These are phyloP conservation scores for Colletotrichum sp. DNA, from an alignment of 2,329 filamentous ascomycete species.

Conservation along the genomic window DNA sequence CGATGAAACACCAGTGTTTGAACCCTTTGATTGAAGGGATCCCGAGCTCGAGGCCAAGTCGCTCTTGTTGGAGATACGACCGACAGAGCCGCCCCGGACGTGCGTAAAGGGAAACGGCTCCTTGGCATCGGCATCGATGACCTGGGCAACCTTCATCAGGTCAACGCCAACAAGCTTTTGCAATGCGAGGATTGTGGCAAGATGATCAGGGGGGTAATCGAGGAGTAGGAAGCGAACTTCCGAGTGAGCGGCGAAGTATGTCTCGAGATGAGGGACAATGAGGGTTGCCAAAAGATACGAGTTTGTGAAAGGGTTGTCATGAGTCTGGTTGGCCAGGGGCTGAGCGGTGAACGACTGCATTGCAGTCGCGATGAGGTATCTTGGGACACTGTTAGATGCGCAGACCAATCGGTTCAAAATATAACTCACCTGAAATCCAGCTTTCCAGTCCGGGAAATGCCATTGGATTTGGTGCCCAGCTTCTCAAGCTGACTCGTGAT, in stretches of 20 bases:
- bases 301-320: constrained; percentile 59
- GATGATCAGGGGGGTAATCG: constrained; percentile 61
- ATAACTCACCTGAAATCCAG: constrained; percentile 60
- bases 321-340: constrained; percentile 51
- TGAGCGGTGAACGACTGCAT: constrained; percentile 63
- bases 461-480: constrained; percentile 54
- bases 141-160: constrained; percentile 62
- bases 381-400: constrained; percentile 26
- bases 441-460: constrained; percentile 55
- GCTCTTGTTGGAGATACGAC: constrained; percentile 21
- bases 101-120: constrained; percentile 42
- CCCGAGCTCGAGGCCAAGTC: neutral
- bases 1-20: neutral
- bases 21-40: constrained; percentile 4
- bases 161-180: constrained; percentile 61
- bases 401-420: neutral
- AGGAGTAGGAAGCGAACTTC: constrained; percentile 61
- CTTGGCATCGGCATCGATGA: constrained; percentile 50
- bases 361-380: constrained; percentile 64
- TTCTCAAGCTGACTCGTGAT: constrained; percentile 59
- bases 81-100: constrained; percentile 37
- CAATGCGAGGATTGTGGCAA: constrained; percentile 60
- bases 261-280: constrained; percentile 64
- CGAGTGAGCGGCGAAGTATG: constrained; percentile 58
- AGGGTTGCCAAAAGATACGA: constrained; percentile 60